A percentile compares a stretch with the other conserved stretches of the same genome.
Evolutionary conservation across 305 asterid species (phyloP).

Genomic region (Salvia sclarea): DNA sequence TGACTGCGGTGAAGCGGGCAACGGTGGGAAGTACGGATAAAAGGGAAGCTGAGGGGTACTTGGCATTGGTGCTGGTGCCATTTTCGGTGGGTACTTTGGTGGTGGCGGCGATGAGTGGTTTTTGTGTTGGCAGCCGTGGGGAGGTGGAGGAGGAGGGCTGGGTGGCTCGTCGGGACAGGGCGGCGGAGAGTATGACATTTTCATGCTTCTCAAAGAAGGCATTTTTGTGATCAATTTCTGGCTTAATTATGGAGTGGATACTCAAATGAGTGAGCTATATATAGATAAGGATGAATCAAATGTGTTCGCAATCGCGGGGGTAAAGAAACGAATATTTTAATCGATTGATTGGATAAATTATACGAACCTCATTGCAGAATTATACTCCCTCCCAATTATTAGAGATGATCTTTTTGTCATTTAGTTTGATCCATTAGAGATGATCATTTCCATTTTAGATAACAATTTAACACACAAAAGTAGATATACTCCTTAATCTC

Average conservation of each 20-base stretch:
- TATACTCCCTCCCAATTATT: too few species aligned
- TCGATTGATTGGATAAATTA: too few species aligned
- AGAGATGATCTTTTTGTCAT: too few species aligned
- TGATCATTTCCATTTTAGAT: too few species aligned
- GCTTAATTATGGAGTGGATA: neutral
- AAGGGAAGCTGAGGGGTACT: neutral
- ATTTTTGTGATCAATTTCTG: neutral
- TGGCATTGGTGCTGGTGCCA: neutral
- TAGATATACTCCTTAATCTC: too few species aligned
- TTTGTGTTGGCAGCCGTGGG: conserved; percentile 2
- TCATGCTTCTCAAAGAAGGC: conserved; percentile 2
- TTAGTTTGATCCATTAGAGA: too few species aligned
- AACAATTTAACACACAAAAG: too few species aligned
- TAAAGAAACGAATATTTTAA: too few species aligned
- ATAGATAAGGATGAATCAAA: too few species aligned
- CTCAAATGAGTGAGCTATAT: neutral
- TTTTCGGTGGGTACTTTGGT: neutral
- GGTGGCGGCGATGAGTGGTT: neutral
- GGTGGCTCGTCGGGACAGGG: neutral
- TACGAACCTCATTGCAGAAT: too few species aligned
- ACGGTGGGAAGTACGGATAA: conserved; percentile 27
- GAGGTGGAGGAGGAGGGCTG: neutral
- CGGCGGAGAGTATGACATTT: neutral
- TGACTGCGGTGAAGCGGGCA: conserved; percentile 1
- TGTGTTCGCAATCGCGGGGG: too few species aligned